These are phyloP conservation scores for Cenchrus americanus DNA, from an alignment of 176 grass and related monocot genomes.

Conservation along the genomic window DNA sequence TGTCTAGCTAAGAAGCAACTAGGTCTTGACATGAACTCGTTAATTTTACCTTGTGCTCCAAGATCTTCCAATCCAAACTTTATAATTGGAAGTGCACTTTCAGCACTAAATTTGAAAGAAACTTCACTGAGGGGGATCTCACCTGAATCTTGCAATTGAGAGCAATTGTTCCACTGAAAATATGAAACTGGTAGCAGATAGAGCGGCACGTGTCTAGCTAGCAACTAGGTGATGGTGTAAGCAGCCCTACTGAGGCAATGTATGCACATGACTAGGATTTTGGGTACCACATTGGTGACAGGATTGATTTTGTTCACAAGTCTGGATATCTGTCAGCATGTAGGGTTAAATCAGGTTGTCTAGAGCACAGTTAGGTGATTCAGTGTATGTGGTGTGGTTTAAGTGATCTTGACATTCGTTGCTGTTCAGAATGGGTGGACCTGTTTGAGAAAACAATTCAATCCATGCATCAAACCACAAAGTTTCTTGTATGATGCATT, in stretches of 20 bases:
- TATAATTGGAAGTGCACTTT: background rate
- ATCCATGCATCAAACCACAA: background rate
- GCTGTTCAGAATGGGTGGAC: background rate
- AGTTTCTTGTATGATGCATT: background rate
- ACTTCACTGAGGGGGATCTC: background rate
- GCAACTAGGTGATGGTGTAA: background rate
- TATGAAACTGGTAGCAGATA: background rate
- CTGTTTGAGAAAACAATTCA: background rate
- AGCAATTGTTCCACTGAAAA: too few relatives aligned
- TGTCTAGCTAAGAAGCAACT: background rate
- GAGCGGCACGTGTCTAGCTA: background rate
- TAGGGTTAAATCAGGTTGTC: background rate
- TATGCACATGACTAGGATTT: background rate
- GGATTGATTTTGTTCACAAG: background rate
- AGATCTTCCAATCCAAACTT: background rate
- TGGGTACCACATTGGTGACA: background rate
- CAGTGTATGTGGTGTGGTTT: too few relatives aligned
- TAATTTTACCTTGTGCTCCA: background rate
- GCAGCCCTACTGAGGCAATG: background rate
- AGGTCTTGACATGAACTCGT: background rate
- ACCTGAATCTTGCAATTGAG: background rate
- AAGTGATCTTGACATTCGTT: background rate
- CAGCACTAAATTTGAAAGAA: background rate
- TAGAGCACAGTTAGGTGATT: background rate
- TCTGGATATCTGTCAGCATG: background rate